A percentile compares a stretch with the other conserved stretches of the same genome.
Evolutionary conservation across 2,329 filamentous ascomycete species (phyloP).

Genomic region (Phaeosphaeria sp.): DNA sequence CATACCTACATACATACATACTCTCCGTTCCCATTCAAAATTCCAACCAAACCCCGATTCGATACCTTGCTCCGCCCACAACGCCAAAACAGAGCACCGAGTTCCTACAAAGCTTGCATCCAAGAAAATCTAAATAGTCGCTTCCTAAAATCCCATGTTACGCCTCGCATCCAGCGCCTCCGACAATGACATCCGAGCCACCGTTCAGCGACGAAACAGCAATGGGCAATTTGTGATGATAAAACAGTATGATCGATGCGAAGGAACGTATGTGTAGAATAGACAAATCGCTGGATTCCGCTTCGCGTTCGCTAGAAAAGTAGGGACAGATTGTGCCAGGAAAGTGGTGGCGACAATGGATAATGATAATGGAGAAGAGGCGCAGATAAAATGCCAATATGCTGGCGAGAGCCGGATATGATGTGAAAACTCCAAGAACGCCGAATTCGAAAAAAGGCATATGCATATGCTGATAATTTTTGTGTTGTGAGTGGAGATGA

Average conservation of each 20-base stretch:
- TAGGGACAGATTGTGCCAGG: background rate
- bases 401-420: background rate
- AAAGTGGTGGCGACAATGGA: background rate
- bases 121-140: background rate
- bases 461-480: constrained; percentile 2
- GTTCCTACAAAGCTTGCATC: background rate
- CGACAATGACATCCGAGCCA: background rate
- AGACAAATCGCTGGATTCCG: background rate
- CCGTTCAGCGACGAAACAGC: no score
- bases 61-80: no score
- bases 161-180: background rate
- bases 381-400: background rate
- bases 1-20: background rate
- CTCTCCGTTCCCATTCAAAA: background rate
- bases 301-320: background rate
- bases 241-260: background rate
- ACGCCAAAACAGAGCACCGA: background rate
- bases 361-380: no score
- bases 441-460: background rate
- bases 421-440: background rate
- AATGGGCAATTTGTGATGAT: background rate
- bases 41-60: background rate
- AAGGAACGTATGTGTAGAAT: background rate
- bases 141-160: background rate
- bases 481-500: background rate